Conservation (phyloP, 179 eudicot species). For the Pouteria campechiana region DNA sequence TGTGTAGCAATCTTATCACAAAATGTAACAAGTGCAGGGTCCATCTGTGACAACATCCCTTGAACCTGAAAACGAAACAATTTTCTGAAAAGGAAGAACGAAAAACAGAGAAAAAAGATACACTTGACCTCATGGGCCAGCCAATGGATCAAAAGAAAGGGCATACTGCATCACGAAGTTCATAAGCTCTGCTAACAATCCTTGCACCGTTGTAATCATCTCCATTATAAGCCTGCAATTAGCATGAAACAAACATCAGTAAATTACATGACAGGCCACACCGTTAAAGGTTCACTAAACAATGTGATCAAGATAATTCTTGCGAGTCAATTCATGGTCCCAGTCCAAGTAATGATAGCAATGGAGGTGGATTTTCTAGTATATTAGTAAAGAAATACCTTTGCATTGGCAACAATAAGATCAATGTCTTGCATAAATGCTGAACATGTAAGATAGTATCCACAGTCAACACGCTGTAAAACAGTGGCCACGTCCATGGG, state of each 20-base stretch:
- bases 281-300: too few species aligned
- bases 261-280: too few species aligned
- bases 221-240: slow-evolving; percentile 72
- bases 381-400: slow-evolving; percentile 29
- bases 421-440: slow-evolving; percentile 86
- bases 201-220: slow-evolving; percentile 98
- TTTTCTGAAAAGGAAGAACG: background rate
- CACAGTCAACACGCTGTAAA: slow-evolving; percentile 89
- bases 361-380: too few species aligned
- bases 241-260: background rate
- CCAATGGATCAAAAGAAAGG: background rate
- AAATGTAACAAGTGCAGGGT: slow-evolving; percentile 82
- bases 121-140: too few species aligned
- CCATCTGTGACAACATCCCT: slow-evolving; percentile 98
- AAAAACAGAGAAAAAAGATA: background rate
- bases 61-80: slow-evolving; percentile 47
- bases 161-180: slow-evolving; percentile 93
- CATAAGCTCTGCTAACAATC: slow-evolving; percentile 96
- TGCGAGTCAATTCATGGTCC: too few species aligned
- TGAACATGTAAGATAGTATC: slow-evolving; percentile 63
- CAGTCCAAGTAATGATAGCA: too few species aligned
- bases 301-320: too few species aligned
- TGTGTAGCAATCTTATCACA: slow-evolving; percentile 88
- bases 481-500: slow-evolving; percentile 96
- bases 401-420: slow-evolving; percentile 78